phyloP scores from a whole-genome alignment of 2,329 filamentous ascomycete genomes.

The Neopestalotiopsis clavispora region DNA sequence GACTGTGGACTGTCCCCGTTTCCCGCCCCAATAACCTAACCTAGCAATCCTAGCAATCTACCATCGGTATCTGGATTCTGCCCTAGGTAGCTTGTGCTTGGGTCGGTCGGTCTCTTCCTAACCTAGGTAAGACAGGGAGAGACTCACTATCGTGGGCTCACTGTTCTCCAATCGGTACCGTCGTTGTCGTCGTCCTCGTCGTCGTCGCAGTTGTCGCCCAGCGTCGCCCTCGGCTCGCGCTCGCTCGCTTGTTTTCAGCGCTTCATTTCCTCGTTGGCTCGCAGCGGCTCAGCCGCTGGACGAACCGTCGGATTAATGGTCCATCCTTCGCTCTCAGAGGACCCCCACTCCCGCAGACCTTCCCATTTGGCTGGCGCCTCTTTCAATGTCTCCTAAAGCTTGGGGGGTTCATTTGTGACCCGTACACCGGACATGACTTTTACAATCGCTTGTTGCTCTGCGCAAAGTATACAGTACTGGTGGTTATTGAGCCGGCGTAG shows the following conservation, averaged over 20 bases:
- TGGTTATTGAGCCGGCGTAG: not conserved
- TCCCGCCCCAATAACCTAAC: too few species aligned
- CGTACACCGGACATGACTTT: not conserved
- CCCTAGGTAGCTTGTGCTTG: too few species aligned
- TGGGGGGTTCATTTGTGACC: not conserved
- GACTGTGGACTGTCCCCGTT: too few species aligned
- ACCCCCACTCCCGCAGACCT: not conserved
- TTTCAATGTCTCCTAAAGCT: not conserved
- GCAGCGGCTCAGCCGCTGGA: not conserved
- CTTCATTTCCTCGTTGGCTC: not conserved
- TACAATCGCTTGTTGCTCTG: not conserved
- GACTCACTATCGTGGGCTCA: not conserved
- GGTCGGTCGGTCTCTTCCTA: too few species aligned
- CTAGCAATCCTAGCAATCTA: too few species aligned
- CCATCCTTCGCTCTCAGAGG: not conserved
- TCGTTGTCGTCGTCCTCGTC: not conserved
- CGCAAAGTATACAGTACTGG: not conserved
- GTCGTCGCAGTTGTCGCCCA: not conserved
- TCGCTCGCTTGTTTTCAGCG: slow-evolving; percentile 8
- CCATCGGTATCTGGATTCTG: too few species aligned
- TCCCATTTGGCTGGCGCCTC: not conserved
- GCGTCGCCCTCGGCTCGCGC: slow-evolving; percentile 5
- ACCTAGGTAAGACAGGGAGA: too few species aligned
- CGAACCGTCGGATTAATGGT: not conserved
- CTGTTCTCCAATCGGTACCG: not conserved